Base-by-base conservation (phyloP, 2,329 filamentous ascomycete genomes). In the Phyllosticta citriasiana region DNA sequence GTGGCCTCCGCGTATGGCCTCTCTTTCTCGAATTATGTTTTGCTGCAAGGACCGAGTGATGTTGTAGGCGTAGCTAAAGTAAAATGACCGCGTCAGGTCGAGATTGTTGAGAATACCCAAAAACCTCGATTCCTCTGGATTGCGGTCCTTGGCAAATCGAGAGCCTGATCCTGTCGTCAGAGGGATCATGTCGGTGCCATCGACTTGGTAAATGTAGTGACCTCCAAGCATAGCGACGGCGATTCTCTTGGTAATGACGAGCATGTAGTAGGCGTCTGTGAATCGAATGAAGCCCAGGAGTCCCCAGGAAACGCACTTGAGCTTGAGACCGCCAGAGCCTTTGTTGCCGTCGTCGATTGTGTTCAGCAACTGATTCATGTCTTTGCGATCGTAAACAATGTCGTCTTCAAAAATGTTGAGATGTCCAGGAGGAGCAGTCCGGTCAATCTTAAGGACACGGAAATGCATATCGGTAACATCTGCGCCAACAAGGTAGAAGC, bases 1-100 rank as follows among this genome's bases (percentile, higher is more conserved):
- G 12, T 80, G 75, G 1, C 88, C 89, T 63, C 85, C 79, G 30
- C 84, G 81, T 57, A 96, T 75, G 2, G 87, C 85, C 56, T 83
- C 80, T 50, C 94, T 83, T 73, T 97, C 91, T 33, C 85, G 82
- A 22, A 86, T 87, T 63, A 99, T 91, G 69, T 99, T 99, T 69
- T 93, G 86, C 72, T 99, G 94, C 55, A 99, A 78, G 0, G 91
- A 96, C 59, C 87, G 84, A 0, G 94, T 99, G 66, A 97, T 88
- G 71, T 99, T 91, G 76, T 99, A 99, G 0, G 93, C 95, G 72
- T 97, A 97, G 77, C 93, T 97, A 78, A 97, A 99, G 75, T 99
- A 99, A 73, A 99, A 99, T 0, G 89, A 95, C 61, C 88, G 84
- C 0, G 88, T 91, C 63, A 99, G 77, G 72, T 99, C 94, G 33